Conservation (phyloP, 2,329 filamentous ascomycete species). For the Neonectria faginata region DNA sequence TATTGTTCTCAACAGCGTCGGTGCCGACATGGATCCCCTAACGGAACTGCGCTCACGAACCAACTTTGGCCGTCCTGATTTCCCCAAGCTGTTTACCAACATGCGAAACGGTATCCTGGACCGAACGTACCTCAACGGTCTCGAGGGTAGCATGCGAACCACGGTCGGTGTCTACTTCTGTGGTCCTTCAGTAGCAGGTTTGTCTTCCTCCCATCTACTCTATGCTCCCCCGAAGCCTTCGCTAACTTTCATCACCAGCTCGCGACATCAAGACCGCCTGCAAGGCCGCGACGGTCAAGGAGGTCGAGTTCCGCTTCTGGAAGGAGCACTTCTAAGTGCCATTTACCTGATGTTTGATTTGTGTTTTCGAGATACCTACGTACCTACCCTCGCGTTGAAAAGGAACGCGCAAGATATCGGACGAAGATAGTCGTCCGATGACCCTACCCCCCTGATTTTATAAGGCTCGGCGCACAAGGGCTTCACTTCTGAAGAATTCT, state of each 20-base stretch:
- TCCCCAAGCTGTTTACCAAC: conserved; percentile 79
- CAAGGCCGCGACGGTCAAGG: conserved; percentile 75
- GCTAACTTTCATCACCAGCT: conserved; percentile 65
- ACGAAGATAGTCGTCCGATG: conserved; percentile 9
- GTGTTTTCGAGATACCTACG: conserved; percentile 42
- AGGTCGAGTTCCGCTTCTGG: conserved; percentile 97
- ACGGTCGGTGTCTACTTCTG: conserved; percentile 99
- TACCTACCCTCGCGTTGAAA: conserved; percentile 25
- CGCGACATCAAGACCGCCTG: conserved; percentile 87
- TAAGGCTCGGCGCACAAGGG: conserved; percentile 23
- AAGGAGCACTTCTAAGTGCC: conserved; percentile 84
- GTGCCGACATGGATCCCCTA: conserved; percentile 86
- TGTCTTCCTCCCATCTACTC: conserved; percentile 42
- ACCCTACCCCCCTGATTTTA: conserved; percentile 12
- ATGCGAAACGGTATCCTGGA: conserved; percentile 92
- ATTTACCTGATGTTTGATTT: conserved; percentile 28
- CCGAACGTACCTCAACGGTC: conserved; percentile 83
- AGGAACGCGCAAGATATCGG: conserved; percentile 8
- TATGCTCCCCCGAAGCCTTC: neutral
- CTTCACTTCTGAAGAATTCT: conserved; percentile 17
- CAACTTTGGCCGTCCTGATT: conserved; percentile 95
- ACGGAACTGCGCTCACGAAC: conserved; percentile 91
- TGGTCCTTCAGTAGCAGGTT: conserved; percentile 79
- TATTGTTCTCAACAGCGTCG: conserved; percentile 96
- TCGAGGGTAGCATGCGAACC: conserved; percentile 81